phyloP scores from a whole-genome alignment of 495 filamentous ascomycete genomes.

The Choiromyces venosus region DNA sequence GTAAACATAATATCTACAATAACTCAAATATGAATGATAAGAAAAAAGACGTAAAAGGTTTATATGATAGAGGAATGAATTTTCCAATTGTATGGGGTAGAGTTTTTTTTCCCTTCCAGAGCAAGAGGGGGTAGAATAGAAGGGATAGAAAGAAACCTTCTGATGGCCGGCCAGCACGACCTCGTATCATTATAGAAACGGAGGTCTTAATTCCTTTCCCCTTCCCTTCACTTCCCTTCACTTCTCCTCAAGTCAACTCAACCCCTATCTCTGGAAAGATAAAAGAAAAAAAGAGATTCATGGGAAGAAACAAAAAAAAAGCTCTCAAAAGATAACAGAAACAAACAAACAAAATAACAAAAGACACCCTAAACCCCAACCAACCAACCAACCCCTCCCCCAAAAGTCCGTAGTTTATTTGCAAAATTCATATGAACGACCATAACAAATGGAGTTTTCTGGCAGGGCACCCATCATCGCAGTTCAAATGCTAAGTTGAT shows the following conservation, averaged over 20 bases:
- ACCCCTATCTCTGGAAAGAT: not conserved
- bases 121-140: too few relatives aligned
- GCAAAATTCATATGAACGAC: not conserved
- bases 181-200: not conserved
- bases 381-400: not conserved
- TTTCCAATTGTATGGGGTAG: not conserved
- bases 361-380: not conserved
- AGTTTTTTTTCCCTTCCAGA: not conserved
- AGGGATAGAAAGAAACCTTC: not conserved
- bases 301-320: not conserved
- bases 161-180: not conserved
- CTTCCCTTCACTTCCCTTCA: too few relatives aligned
- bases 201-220: not conserved
- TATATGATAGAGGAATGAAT: not conserved
- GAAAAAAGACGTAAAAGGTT: not conserved
- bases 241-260: too few relatives aligned
- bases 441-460: not conserved
- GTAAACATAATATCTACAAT: not conserved
- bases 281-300: not conserved
- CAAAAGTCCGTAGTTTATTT: not conserved
- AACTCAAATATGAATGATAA: not conserved
- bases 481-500: not conserved
- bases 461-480: not conserved
- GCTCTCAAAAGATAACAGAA: not conserved
- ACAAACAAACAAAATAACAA: too few relatives aligned